Percentiles rank a stretch among this genome's conserved stretches.
These are phyloP conservation scores for Boletus sp. DNA, from an alignment of 768 basidiomycete genomes.

Conservation along the genomic window DNA sequence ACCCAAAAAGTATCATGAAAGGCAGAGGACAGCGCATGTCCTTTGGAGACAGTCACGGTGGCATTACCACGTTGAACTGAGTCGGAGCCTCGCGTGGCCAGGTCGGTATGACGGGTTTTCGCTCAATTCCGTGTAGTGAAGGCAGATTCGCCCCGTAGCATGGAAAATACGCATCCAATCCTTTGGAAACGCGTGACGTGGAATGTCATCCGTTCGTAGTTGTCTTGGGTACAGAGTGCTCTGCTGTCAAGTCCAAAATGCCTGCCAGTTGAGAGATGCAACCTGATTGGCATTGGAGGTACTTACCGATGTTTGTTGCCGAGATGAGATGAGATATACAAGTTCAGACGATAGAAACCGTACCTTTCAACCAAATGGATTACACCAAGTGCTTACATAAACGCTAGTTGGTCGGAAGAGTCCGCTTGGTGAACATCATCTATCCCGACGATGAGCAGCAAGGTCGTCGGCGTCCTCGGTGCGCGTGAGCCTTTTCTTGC, in stretches of 20 bases:
- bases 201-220: too few relatives aligned
- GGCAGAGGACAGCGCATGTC: not conserved
- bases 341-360: too few relatives aligned
- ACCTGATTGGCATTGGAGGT: too few relatives aligned
- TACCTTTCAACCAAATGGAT: too few relatives aligned
- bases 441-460: slow-evolving; percentile 21
- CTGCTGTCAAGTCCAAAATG: too few relatives aligned
- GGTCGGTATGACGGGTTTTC: not conserved
- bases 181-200: too few relatives aligned
- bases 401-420: not conserved
- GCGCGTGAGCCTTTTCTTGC: slow-evolving; percentile 20
- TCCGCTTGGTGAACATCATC: not conserved
- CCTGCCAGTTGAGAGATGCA: not conserved
- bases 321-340: too few relatives aligned
- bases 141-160: not conserved
- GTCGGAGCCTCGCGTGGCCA: not conserved
- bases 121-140: too few relatives aligned
- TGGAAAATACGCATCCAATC: too few relatives aligned
- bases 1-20: not conserved
- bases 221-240: too few relatives aligned
- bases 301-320: too few relatives aligned
- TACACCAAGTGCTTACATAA: too few relatives aligned
- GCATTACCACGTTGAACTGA: not conserved
- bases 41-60: not conserved
- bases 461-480: slow-evolving; percentile 30